These are phyloP conservation scores for Fraxinus paxiana DNA, from an alignment of 305 asterid species.

Conservation along the genomic window DNA sequence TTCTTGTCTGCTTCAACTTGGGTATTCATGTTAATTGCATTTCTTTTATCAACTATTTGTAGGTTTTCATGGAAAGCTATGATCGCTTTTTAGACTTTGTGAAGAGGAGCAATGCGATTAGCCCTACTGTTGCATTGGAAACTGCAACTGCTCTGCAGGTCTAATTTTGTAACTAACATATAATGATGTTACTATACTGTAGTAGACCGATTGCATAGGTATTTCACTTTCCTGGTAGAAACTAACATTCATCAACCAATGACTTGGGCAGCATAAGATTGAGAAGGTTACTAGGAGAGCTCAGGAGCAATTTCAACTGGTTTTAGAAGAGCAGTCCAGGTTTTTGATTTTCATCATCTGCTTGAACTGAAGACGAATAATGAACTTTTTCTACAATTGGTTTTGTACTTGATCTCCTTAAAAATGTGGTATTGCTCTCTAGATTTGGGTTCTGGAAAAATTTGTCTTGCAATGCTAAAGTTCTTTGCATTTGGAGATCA, in stretches of 20 bases:
- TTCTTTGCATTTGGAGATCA: background rate
- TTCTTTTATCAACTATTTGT: constrained; percentile 16
- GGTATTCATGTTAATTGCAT: constrained; percentile 10
- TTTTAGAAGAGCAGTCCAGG: constrained; percentile 96
- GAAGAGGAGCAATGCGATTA: constrained; percentile 90
- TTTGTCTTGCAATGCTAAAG: background rate
- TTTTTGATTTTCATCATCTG: constrained; percentile 26
- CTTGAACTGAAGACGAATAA: background rate
- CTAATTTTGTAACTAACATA: constrained; percentile 18
- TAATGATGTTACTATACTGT: constrained; percentile 15
- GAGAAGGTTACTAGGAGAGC: constrained; percentile 94
- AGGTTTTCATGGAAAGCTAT: constrained; percentile 87
- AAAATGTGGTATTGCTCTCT: background rate
- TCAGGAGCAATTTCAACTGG: constrained; percentile 98
- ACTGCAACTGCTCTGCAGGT: constrained; percentile 97
- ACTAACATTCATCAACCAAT: constrained; percentile 37
- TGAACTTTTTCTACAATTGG: background rate
- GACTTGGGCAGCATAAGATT: constrained; percentile 67
- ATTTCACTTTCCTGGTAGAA: constrained; percentile 23
- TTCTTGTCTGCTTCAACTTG: background rate
- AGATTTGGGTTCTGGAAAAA: background rate
- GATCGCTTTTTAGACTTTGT: constrained; percentile 70
- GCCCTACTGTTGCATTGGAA: constrained; percentile 91
- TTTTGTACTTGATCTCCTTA: background rate
- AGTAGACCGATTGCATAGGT: background rate